Evolutionary conservation across 371 early-diverging fungal genomes (phyloP).

Genomic region (Parasitella parasitica): DNA sequence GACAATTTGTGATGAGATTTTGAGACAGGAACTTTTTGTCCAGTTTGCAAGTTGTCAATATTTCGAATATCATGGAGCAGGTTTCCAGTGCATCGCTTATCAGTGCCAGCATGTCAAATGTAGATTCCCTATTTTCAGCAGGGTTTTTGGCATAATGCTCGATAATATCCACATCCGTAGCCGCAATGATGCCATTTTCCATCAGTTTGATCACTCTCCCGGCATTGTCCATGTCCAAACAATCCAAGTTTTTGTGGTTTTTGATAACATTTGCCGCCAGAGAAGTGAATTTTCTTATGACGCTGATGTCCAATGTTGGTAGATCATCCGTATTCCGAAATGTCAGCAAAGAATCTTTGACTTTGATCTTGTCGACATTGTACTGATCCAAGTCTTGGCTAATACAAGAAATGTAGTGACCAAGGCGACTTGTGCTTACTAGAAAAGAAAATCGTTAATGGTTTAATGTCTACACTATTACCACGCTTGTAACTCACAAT

Average conservation of each 20-base stretch:
- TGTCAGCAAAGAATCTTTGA: slow-evolving; percentile 3
- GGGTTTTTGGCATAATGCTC: slow-evolving; percentile 9
- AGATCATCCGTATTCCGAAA: slow-evolving; percentile 16
- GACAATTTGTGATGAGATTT: slow-evolving; percentile 27
- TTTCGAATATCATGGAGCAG: slow-evolving; percentile 27
- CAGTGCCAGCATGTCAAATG: background rate
- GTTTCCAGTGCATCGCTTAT: slow-evolving; percentile 23
- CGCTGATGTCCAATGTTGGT: slow-evolving; percentile 14
- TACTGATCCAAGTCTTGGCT: slow-evolving; percentile 18
- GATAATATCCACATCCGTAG: slow-evolving; percentile 20
- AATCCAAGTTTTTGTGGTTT: slow-evolving; percentile 2
- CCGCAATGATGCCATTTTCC: slow-evolving; percentile 14
- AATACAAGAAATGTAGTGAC: slow-evolving; percentile 17
- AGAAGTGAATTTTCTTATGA: slow-evolving; percentile 10
- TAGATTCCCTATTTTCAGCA: background rate
- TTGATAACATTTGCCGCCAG: background rate
- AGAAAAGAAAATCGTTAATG: too few relatives aligned
- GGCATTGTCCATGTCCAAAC: slow-evolving; percentile 11
- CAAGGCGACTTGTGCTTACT: slow-evolving; percentile 13
- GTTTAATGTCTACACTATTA: too few relatives aligned
- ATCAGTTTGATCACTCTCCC: slow-evolving; percentile 20
- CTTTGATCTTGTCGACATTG: slow-evolving; percentile 2
- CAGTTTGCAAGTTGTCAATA: slow-evolving; percentile 26
- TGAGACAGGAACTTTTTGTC: slow-evolving; percentile 32
- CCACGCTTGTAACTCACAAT: too few relatives aligned